These are phyloP conservation scores for Rhizophlyctis rosea DNA, from an alignment of 192 early-diverging fungal genomes.

Conservation along the genomic window DNA sequence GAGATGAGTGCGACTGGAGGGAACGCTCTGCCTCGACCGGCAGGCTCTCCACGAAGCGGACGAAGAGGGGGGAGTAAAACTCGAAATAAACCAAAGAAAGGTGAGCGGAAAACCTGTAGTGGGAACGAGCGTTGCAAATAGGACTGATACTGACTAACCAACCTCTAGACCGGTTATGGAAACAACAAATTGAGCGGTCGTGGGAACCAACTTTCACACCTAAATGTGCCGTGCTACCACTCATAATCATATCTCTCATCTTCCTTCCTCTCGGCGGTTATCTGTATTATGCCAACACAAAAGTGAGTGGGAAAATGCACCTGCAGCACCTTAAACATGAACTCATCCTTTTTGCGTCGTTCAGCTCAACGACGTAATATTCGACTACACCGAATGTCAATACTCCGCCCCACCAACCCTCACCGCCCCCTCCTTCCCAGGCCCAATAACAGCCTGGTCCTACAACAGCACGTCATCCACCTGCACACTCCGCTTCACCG, in stretches of 20 bases:
- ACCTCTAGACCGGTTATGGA: constrained; percentile 19
- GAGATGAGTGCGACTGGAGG: no score
- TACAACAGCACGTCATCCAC: constrained; percentile 45
- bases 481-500: constrained; percentile 72
- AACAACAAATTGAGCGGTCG: constrained; percentile 15
- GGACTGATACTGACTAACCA: no score
- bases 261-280: constrained; percentile 24
- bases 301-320: not conserved
- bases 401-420: constrained; percentile 1
- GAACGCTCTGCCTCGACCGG: no score
- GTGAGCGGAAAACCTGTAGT: no score
- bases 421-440: constrained; percentile 9
- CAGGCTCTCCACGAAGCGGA: no score
- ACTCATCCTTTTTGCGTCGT: not conserved
- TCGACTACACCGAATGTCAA: constrained; percentile 90
- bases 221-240: constrained; percentile 6
- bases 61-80: no score
- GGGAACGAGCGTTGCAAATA: no score
- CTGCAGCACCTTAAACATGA: not conserved
- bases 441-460: constrained; percentile 35
- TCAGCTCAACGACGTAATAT: constrained; percentile 75
- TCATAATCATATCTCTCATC: constrained; percentile 17
- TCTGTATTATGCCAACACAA: not conserved
- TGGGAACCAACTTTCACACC: constrained; percentile 24
- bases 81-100: no score